Conservation (phyloP, 2,329 filamentous ascomycete species). For the Cladophialophora chaetospira region DNA sequence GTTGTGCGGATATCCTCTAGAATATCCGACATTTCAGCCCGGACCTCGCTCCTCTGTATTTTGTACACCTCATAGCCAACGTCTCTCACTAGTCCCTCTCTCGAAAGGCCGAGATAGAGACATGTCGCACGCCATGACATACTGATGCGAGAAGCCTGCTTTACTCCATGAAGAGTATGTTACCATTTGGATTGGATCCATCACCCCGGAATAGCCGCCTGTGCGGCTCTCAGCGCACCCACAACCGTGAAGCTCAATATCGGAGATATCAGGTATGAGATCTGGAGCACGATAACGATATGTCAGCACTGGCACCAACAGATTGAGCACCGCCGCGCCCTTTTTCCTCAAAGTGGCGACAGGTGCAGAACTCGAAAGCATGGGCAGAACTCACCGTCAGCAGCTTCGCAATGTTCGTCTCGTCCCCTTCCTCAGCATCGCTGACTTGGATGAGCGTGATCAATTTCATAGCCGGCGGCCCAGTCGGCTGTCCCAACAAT, state of each 20-base stretch:
- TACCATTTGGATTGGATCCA: background rate
- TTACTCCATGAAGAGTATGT: no score
- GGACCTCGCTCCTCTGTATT: no score
- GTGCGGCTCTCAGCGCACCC: conserved; percentile 19
- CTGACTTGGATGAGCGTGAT: conserved; percentile 51
- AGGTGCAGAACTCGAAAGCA: background rate
- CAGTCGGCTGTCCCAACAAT: conserved; percentile 43
- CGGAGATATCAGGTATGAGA: conserved; percentile 28
- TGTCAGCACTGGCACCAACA: background rate
- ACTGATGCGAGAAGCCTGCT: no score
- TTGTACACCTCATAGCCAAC: no score
- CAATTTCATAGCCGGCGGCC: conserved; percentile 58
- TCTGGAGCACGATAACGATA: conserved; percentile 9
- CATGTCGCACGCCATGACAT: no score
- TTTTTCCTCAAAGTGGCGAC: no score
- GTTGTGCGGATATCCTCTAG: no score
- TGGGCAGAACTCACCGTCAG: conserved; percentile 34
- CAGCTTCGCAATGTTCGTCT: conserved; percentile 57
- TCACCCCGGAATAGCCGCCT: conserved; percentile 17
- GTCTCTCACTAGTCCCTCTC: no score
- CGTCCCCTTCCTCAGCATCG: conserved; percentile 49
- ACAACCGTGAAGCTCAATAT: conserved; percentile 29
- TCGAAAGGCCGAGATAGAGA: no score
- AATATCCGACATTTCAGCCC: no score
- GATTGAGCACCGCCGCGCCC: background rate